Evolutionary conservation across 352 stramenopile species (phyloP), one percentile per base, ranked within the genome.

Genomic region (Phytophthora pini): DNA sequence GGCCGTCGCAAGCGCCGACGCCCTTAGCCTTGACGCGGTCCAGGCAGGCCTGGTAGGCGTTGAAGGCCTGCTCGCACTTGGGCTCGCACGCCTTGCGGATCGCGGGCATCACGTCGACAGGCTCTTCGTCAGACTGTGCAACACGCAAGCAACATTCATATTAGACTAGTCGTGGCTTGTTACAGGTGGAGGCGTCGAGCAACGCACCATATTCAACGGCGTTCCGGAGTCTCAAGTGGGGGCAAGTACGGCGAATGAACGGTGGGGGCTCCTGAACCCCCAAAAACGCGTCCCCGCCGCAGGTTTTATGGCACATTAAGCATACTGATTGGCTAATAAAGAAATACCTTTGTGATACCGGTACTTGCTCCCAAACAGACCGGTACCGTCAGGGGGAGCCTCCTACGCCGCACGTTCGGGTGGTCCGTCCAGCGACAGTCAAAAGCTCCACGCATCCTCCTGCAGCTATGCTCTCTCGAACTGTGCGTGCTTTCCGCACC

Each of bases 41-140:
- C 46, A 97, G 77, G 72, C 95, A 98, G 13, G 81, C 90, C 58
- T 97, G 82, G 78, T 98, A 98, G 68, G 89, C 87, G 65, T 87
- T 84, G 60, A 90, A 90, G 64, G 85, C 87, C 58, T 85, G 72
- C 43, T 85, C 70, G 82, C 94, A 98, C 70, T 97, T 97, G 58
- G 92, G 92, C 72, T 97, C 84, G 74, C 94, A 98, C 31, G 79
- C 79, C 81, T 96, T 89, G 69, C 94, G 92, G 70, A 98, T 97
- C 64, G 86, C 77, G 40, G 94, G 93, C 81, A 98, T 96, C 66
- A 91, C 88, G 82, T 98, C 92, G 68, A 98, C 93, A 66, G 89
- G 82, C 75, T 98, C 94, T 88, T 96, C 88, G 67, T 76, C 79
- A 67, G 79, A 80, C 84, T 90, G 55, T 13, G 55, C 9, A 53